Conservation (phyloP, 2,329 filamentous ascomycete species). For the Paecilomyces niveus region DNA sequence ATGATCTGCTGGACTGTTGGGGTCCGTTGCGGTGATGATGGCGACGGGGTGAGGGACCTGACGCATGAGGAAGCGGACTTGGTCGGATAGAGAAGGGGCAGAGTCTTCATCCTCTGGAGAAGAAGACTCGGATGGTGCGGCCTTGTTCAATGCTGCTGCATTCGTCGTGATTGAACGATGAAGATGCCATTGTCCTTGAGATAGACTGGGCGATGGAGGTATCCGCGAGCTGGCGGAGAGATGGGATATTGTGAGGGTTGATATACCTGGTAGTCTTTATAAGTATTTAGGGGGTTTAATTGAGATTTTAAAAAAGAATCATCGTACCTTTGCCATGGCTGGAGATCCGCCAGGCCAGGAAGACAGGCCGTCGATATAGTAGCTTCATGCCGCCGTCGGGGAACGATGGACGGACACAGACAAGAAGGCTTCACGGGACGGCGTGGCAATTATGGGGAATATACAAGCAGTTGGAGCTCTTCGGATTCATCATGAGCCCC, state of each 20-base stretch:
- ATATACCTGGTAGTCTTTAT: background rate
- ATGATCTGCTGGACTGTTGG: conserved; percentile 14
- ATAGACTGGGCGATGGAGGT: background rate
- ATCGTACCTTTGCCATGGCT: conserved; percentile 11
- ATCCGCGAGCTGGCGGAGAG: background rate
- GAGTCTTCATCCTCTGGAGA: background rate
- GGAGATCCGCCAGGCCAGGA: conserved; percentile 11
- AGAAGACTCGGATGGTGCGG: background rate
- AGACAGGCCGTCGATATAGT: conserved; percentile 11
- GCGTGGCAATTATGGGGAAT: conserved; percentile 4
- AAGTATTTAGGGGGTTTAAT: background rate
- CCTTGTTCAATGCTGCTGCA: background rate
- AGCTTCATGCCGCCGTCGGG: conserved; percentile 24
- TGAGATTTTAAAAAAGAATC: background rate
- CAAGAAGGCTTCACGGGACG: conserved; percentile 8
- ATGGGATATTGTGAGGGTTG: background rate
- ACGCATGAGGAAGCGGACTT: conserved; percentile 45
- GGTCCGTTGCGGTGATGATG: conserved; percentile 44
- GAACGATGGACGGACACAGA: conserved; percentile 3
- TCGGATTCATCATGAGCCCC: conserved; percentile 15
- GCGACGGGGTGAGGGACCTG: conserved; percentile 51
- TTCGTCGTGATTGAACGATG: background rate
- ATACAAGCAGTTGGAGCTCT: conserved; percentile 3
- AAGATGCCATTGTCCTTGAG: background rate
- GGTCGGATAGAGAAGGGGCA: conserved; percentile 20